Conservation (phyloP, 2,329 filamentous ascomycete species). For the Fusarium irregulare region DNA sequence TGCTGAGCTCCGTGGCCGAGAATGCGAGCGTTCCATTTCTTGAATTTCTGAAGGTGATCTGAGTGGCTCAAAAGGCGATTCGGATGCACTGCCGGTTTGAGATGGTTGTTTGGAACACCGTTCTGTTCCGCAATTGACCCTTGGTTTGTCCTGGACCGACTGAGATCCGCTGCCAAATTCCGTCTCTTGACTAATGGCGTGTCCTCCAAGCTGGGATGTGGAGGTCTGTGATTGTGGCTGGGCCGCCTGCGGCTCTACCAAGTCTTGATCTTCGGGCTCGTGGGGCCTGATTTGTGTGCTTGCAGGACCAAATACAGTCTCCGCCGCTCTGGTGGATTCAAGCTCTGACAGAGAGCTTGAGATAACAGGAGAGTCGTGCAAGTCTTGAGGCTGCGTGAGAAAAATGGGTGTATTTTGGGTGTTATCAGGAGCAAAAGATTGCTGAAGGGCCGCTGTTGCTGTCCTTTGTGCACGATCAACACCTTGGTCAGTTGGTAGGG, state of each 20-base stretch:
- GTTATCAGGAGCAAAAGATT: background rate
- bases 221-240: conserved; percentile 41
- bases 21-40: conserved; percentile 35
- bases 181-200: conserved; percentile 20
- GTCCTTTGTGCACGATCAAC: background rate
- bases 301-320: background rate
- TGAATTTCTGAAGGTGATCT: background rate
- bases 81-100: background rate
- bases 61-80: background rate
- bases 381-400: conserved; percentile 37
- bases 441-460: background rate
- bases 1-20: conserved; percentile 30
- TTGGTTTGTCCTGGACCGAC: background rate
- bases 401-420: conserved; percentile 21
- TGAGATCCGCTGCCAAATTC: background rate
- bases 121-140: background rate
- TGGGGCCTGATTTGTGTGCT: background rate
- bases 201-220: conserved; percentile 20
- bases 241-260: conserved; percentile 45
- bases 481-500: background rate
- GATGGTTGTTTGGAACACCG: background rate
- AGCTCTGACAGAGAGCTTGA: conserved; percentile 1
- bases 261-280: background rate
- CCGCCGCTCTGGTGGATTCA: background rate
- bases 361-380: conserved; percentile 1